Evolutionary conservation across 352 stramenopile genomes (phyloP).

Genomic region (Phytophthora gonapodyides): DNA sequence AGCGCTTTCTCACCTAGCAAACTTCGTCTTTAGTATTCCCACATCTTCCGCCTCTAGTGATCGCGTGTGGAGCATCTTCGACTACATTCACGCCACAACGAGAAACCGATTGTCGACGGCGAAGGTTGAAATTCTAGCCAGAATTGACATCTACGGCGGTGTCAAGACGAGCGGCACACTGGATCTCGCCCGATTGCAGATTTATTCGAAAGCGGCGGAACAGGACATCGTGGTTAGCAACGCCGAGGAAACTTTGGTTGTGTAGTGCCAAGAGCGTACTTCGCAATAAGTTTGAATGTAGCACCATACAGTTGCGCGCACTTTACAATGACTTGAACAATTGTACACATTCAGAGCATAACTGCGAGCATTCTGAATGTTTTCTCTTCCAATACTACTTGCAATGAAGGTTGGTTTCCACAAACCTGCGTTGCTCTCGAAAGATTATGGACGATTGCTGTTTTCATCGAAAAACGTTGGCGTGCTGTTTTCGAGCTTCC

Average conservation of each 20-base stretch:
- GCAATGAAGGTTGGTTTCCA: no score
- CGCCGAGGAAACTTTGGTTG: not conserved
- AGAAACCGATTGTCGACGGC: not conserved
- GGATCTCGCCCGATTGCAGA: not conserved
- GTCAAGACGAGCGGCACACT: not conserved
- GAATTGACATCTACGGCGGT: slow-evolving; percentile 8
- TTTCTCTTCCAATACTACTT: no score
- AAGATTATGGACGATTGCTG: no score
- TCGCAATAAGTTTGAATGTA: no score
- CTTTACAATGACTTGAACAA: no score
- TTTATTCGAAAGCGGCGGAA: not conserved
- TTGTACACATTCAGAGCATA: no score
- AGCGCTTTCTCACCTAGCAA: not conserved
- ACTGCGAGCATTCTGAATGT: no score
- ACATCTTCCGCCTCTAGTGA: slow-evolving; percentile 10
- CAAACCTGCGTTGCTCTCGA: no score
- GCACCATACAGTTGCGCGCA: no score
- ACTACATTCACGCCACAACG: slow-evolving; percentile 7
- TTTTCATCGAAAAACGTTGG: no score
- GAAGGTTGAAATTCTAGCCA: slow-evolving; percentile 4
- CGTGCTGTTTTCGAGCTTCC: no score
- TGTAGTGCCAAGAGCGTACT: no score
- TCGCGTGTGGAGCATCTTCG: slow-evolving; percentile 5
- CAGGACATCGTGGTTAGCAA: not conserved
- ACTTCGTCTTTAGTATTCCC: slow-evolving; percentile 7